These are phyloP conservation scores for Vanrija humicola DNA, from an alignment of 1,284 basidiomycete genomes.

Conservation along the genomic window DNA sequence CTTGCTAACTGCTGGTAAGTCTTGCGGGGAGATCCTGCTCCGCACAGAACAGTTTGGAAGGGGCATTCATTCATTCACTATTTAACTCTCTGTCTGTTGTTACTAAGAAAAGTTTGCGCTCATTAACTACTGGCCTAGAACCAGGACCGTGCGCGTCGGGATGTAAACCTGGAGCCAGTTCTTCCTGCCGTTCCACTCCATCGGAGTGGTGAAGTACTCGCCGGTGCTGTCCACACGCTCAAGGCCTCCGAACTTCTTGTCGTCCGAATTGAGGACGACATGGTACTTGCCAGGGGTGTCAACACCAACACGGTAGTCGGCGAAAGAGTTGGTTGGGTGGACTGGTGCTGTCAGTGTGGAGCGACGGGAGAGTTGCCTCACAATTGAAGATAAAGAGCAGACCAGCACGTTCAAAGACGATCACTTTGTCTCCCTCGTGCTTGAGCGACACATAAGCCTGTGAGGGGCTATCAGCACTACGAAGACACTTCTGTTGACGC, in stretches of 20 bases:
- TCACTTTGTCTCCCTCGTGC: constrained; percentile 83
- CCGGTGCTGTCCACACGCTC: constrained; percentile 66
- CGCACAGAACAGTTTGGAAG: too few relatives aligned
- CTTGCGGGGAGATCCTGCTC: too few relatives aligned
- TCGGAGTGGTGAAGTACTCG: constrained; percentile 72
- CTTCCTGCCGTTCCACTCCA: constrained; percentile 86
- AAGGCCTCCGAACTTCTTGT: constrained; percentile 83
- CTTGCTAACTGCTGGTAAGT: too few relatives aligned
- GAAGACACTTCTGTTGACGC: constrained; percentile 12
- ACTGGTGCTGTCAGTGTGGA: constrained; percentile 44
- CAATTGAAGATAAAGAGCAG: constrained; percentile 94
- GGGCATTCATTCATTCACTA: background rate
- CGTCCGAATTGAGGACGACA: constrained; percentile 77
- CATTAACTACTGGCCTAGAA: constrained; percentile 56
- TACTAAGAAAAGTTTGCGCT: background rate
- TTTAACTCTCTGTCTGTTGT: background rate
- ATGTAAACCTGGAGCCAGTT: constrained; percentile 87
- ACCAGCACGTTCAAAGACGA: constrained; percentile 89
- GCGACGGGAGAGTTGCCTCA: constrained; percentile 14
- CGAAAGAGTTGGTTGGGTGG: constrained; percentile 79
- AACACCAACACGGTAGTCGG: constrained; percentile 89
- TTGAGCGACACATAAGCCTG: constrained; percentile 89
- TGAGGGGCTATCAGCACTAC: background rate
- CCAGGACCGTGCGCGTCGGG: constrained; percentile 68
- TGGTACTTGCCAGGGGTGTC: constrained; percentile 82